phyloP scores from a whole-genome alignment of 345 rosid species.

The Turritis glabra region DNA sequence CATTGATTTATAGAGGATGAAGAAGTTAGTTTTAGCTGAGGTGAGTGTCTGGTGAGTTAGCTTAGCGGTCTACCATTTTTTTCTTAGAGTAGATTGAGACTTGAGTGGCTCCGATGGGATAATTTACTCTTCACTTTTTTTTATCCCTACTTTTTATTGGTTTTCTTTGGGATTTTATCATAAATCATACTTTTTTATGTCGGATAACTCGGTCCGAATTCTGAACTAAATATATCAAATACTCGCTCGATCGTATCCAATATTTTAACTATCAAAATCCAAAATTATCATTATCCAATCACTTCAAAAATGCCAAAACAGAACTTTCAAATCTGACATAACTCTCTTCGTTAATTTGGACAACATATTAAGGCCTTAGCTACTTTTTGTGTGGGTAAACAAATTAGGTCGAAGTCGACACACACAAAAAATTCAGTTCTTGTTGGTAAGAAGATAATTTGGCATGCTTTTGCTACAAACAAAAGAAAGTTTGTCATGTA shows the following conservation, averaged over 20 bases:
- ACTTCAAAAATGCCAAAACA: too few relatives aligned
- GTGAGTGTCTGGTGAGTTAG: conserved; percentile 39
- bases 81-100: conserved; percentile 32
- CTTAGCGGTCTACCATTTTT: conserved; percentile 34
- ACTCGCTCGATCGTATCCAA: too few relatives aligned
- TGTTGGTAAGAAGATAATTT: conserved; percentile 12
- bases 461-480: background rate
- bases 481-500: background rate
- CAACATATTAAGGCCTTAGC: too few relatives aligned
- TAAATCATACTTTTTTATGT: background rate
- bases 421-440: too few relatives aligned
- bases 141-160: background rate
- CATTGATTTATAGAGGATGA: conserved; percentile 26
- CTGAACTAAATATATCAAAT: too few relatives aligned
- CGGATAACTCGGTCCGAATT: conserved; percentile 7
- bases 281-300: too few relatives aligned
- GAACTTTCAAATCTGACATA: too few relatives aligned
- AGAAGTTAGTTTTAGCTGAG: conserved; percentile 9
- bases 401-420: too few relatives aligned
- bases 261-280: too few relatives aligned
- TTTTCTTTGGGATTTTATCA: background rate
- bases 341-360: too few relatives aligned
- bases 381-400: too few relatives aligned
- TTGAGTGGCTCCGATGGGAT: conserved; percentile 25
- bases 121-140: background rate